These are phyloP conservation scores for Ceriops decandra DNA, from an alignment of 345 rosid genomes.

Conservation along the genomic window DNA sequence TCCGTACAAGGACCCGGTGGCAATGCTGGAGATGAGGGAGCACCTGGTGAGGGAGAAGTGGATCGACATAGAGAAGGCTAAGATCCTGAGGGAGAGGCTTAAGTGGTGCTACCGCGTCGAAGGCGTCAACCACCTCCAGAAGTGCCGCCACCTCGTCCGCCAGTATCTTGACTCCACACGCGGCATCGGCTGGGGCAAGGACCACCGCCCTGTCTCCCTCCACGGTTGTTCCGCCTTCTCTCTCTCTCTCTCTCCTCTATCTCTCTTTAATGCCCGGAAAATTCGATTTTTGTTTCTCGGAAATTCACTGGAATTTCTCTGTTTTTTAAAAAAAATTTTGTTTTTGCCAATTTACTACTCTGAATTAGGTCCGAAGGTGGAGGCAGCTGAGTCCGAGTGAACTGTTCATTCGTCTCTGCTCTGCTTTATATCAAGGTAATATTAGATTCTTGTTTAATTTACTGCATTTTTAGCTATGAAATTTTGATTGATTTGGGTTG, in stretches of 20 bases:
- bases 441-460: background rate
- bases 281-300: background rate
- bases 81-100: constrained; percentile 84
- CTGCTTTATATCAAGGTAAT: background rate
- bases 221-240: constrained; percentile 47
- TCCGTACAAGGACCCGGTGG: constrained; percentile 98
- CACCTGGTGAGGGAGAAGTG: constrained; percentile 92
- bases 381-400: constrained; percentile 46
- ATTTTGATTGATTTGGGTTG: background rate
- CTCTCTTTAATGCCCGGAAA: background rate
- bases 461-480: background rate
- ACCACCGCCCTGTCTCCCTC: constrained; percentile 81
- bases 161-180: constrained; percentile 96
- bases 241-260: background rate
- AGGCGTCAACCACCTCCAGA: constrained; percentile 94
- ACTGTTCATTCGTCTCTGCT: background rate
- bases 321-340: too few species aligned
- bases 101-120: constrained; percentile 97
- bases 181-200: constrained; percentile 99
- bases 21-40: constrained; percentile 97
- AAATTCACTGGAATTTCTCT: background rate
- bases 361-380: constrained; percentile 55
- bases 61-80: constrained; percentile 97
- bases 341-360: background rate
- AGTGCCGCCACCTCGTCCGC: constrained; percentile 88